Evolutionary conservation across 1,284 basidiomycete genomes (phyloP).

Genomic region (Apiotrichum siamense): DNA sequence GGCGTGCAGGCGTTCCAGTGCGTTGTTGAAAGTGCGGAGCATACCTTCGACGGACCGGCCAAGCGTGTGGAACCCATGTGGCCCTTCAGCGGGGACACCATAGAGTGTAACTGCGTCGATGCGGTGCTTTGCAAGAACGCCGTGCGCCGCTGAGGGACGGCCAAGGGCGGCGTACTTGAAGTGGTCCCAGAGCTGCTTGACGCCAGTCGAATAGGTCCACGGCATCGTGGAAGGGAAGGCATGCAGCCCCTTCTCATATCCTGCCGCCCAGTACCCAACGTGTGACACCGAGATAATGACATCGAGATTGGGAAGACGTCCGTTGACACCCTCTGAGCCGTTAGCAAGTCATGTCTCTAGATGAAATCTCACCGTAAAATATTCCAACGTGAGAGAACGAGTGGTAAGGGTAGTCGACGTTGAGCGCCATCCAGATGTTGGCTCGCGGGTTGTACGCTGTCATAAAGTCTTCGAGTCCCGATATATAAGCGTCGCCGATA

Average conservation of each 20-base stretch:
- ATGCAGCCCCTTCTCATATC: slow-evolving; percentile 69
- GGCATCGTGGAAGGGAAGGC: slow-evolving; percentile 53
- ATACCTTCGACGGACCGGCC: slow-evolving; percentile 82
- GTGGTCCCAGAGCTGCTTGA: slow-evolving; percentile 35
- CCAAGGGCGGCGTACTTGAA: slow-evolving; percentile 40
- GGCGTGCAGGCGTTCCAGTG: slow-evolving; percentile 86
- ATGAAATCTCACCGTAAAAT: slow-evolving; percentile 65
- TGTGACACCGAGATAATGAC: slow-evolving; percentile 74
- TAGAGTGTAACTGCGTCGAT: slow-evolving; percentile 92
- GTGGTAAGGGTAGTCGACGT: slow-evolving; percentile 92
- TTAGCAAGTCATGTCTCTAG: not conserved
- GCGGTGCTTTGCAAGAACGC: slow-evolving; percentile 58
- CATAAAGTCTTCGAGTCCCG: slow-evolving; percentile 90
- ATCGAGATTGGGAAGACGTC: slow-evolving; percentile 92
- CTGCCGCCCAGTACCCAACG: slow-evolving; percentile 65
- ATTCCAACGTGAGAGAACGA: slow-evolving; percentile 90
- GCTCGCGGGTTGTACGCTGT: slow-evolving; percentile 72
- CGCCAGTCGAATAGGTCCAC: slow-evolving; percentile 20
- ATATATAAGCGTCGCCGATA: slow-evolving; percentile 77
- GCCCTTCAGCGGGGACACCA: slow-evolving; percentile 77
- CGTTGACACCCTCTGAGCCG: slow-evolving; percentile 82
- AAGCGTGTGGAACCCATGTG: slow-evolving; percentile 89
- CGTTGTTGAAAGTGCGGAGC: slow-evolving; percentile 80
- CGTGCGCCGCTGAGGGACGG: slow-evolving; percentile 47
- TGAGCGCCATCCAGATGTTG: slow-evolving; percentile 90